These are phyloP conservation scores for Pyropia haitanensis DNA, from an alignment of 23 red algal species.

Conservation along the genomic window DNA sequence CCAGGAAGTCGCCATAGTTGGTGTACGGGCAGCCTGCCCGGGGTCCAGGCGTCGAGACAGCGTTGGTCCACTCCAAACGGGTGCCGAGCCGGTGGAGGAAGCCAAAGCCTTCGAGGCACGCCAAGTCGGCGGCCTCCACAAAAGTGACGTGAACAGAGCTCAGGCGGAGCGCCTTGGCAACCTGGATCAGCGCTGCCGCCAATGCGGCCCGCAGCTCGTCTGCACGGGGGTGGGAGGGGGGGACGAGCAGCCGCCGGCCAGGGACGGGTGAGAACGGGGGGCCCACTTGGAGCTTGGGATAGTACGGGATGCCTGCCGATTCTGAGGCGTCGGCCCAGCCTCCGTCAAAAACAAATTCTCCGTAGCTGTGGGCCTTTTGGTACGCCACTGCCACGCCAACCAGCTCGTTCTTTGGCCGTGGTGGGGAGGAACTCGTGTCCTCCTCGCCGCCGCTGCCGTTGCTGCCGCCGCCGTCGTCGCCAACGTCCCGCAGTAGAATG, in stretches of 20 bases:
- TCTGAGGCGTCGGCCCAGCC: constrained; percentile 59
- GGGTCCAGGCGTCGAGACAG: constrained; percentile 11
- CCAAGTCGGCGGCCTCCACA: constrained; percentile 54
- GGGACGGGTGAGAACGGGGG: constrained; percentile 79
- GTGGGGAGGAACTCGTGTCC: not conserved
- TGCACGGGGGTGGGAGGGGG: constrained; percentile 2
- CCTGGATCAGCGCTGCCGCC: constrained; percentile 22
- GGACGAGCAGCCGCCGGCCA: constrained; percentile 58
- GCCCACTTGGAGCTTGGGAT: constrained; percentile 75
- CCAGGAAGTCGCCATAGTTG: constrained; percentile 76
- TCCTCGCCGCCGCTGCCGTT: not conserved
- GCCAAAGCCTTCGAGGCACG: constrained; percentile 19
- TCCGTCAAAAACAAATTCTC: constrained; percentile 93
- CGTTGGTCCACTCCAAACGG: constrained; percentile 72
- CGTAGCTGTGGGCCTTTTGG: constrained; percentile 59
- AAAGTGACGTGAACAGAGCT: constrained; percentile 86
- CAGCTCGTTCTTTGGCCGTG: constrained; percentile 6
- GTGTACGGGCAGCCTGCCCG: constrained; percentile 15
- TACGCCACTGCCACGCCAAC: constrained; percentile 55
- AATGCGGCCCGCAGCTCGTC: constrained; percentile 9
- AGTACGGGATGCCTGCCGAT: constrained; percentile 48
- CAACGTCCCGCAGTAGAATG: constrained; percentile 23
- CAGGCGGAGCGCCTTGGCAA: constrained; percentile 18
- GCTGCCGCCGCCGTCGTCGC: not conserved
- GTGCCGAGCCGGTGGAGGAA: constrained; percentile 61